Evolutionary conservation across 2,329 filamentous ascomycete genomes (phyloP).

Genomic region (Penicillium sp.): DNA sequence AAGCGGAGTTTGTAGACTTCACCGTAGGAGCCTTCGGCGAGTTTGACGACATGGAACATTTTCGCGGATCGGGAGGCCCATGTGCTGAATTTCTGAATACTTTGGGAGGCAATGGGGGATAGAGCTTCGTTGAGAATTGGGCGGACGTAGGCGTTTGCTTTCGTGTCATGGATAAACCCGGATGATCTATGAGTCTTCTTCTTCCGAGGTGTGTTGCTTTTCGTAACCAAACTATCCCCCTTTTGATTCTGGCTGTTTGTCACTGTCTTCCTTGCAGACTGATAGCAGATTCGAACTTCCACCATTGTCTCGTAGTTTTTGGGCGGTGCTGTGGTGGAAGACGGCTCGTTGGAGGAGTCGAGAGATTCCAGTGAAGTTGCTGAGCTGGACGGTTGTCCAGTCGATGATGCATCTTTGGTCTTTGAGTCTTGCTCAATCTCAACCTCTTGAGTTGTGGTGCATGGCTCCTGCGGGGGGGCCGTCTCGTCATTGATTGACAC

Average conservation of each 20-base stretch:
- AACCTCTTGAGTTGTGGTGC: background rate
- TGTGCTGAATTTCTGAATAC: slow-evolving; percentile 42
- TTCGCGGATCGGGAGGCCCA: slow-evolving; percentile 44
- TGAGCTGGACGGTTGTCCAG: background rate
- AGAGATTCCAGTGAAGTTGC: background rate
- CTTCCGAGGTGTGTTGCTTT: slow-evolving; percentile 13
- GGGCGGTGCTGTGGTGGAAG: slow-evolving; percentile 2
- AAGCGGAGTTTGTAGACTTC: slow-evolving; percentile 63
- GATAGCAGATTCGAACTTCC: slow-evolving; percentile 31
- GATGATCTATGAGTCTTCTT: slow-evolving; percentile 32
- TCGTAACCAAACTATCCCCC: background rate
- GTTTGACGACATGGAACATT: slow-evolving; percentile 56
- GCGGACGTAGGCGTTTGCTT: slow-evolving; percentile 38
- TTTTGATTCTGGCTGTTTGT: background rate
- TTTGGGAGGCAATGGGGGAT: slow-evolving; percentile 37
- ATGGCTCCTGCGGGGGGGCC: background rate
- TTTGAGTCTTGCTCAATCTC: background rate
- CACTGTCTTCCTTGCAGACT: background rate
- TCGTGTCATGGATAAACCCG: slow-evolving; percentile 36
- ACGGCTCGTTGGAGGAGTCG: slow-evolving; percentile 4
- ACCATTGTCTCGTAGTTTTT: slow-evolving; percentile 29
- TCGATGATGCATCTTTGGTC: background rate
- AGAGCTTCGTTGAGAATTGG: slow-evolving; percentile 42
- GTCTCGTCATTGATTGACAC: slow-evolving; percentile 28
- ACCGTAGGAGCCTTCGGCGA: slow-evolving; percentile 67